A percentile compares a stretch with the other conserved stretches of the same genome.
Evolutionary conservation across 192 early-diverging fungal genomes (phyloP).

Genomic region (Podila epicladia): DNA sequence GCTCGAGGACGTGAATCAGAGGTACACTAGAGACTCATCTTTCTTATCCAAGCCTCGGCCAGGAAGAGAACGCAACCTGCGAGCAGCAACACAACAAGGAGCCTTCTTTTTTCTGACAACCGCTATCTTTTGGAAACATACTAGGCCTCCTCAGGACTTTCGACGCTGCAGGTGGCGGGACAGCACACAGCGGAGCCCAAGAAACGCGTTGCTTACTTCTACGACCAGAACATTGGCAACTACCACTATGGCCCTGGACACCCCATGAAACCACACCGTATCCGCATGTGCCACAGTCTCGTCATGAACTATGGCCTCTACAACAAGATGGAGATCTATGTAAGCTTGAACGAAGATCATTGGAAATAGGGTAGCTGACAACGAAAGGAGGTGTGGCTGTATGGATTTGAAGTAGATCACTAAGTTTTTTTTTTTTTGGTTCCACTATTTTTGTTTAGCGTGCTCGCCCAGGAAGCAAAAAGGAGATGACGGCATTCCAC

Average conservation of each 20-base stretch:
- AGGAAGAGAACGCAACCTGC: not conserved
- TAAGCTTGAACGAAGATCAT: slow-evolving; percentile 25
- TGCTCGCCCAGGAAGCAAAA: slow-evolving; percentile 84
- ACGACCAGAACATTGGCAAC: slow-evolving; percentile 67
- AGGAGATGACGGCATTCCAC: slow-evolving; percentile 94
- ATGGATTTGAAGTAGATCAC: not conserved
- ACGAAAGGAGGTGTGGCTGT: not conserved
- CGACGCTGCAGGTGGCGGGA: slow-evolving; percentile 26
- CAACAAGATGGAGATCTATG: slow-evolving; percentile 87
- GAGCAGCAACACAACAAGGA: not conserved
- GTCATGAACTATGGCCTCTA: slow-evolving; percentile 93
- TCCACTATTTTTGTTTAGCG: slow-evolving; percentile 46
- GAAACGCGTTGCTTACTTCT: slow-evolving; percentile 69
- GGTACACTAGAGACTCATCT: not conserved
- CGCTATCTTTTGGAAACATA: not conserved
- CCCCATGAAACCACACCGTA: slow-evolving; percentile 98
- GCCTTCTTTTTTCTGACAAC: not conserved
- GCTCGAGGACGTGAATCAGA: slow-evolving; percentile 21
- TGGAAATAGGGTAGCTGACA: not conserved
- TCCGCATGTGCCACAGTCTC: slow-evolving; percentile 93
- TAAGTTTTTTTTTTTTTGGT: not conserved
- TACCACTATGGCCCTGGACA: slow-evolving; percentile 89
- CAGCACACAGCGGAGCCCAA: slow-evolving; percentile 59
- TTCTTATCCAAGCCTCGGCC: not conserved
- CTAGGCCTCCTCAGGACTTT: slow-evolving; percentile 2